These are phyloP conservation scores for Aleurites moluccanus DNA, from an alignment of 441 rosid species.

Conservation along the genomic window DNA sequence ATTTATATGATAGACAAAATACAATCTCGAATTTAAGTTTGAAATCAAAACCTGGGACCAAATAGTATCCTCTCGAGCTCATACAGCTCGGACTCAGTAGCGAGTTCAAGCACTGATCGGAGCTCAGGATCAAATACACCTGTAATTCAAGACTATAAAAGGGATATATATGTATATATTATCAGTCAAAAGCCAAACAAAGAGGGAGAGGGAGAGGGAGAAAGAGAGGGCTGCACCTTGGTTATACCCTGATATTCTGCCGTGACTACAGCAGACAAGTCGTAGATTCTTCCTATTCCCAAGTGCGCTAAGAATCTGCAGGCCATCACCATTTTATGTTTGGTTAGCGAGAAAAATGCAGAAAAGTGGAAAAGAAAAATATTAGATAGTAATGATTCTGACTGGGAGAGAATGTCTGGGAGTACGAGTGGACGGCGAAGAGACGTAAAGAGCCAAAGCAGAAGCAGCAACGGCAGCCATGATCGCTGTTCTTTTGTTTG, in stretches of 20 bases:
- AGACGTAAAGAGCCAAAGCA: not conserved
- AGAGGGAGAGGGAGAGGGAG: not conserved
- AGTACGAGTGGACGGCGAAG: not conserved
- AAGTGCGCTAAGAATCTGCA: conserved; percentile 36
- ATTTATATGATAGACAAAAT: conserved; percentile 4
- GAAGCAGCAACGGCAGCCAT: conserved; percentile 1
- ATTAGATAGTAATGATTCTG: not conserved
- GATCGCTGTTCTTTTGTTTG: too few species aligned
- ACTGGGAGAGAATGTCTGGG: conserved; percentile 6
- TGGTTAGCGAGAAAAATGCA: conserved; percentile 7
- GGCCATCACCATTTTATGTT: not conserved
- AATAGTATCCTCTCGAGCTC: conserved; percentile 80
- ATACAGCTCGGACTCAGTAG: conserved; percentile 70
- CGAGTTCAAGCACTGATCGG: conserved; percentile 81
- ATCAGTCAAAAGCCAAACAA: not conserved
- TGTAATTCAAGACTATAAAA: conserved; percentile 22
- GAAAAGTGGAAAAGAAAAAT: not conserved
- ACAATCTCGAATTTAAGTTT: not conserved
- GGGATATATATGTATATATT: conserved; percentile 2
- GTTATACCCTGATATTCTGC: conserved; percentile 31
- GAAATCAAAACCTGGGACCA: conserved; percentile 69
- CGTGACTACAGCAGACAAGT: conserved; percentile 26
- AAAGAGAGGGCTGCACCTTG: conserved; percentile 20
- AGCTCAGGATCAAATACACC: conserved; percentile 81
- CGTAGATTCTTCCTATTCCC: conserved; percentile 29